phyloP scores from a whole-genome alignment of 2,329 filamentous ascomycete species.

The Talaromyces sp. region DNA sequence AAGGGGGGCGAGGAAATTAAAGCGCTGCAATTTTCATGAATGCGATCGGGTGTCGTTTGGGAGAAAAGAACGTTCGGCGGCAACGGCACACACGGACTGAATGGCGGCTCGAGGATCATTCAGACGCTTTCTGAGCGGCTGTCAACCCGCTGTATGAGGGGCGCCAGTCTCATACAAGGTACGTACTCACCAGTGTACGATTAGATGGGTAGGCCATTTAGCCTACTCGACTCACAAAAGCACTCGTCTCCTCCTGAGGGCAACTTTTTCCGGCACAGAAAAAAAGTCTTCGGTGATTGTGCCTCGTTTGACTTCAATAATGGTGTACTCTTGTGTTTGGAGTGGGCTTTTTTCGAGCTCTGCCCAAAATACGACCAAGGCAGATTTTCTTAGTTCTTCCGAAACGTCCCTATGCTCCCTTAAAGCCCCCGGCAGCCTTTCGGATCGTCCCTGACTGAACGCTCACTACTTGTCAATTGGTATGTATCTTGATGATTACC shows the following conservation, averaged over 20 bases:
- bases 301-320: slow-evolving; percentile 1
- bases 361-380: slow-evolving; percentile 17
- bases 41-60: slow-evolving; percentile 26
- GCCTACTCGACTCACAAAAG: slow-evolving; percentile 10
- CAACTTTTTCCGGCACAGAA: slow-evolving; percentile 5
- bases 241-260: background rate
- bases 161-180: slow-evolving; percentile 25
- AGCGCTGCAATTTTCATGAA: slow-evolving; percentile 27
- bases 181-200: slow-evolving; percentile 32
- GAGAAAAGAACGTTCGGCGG: slow-evolving; percentile 15
- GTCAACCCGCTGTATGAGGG: slow-evolving; percentile 30
- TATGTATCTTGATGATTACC: slow-evolving; percentile 2
- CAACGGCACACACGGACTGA: slow-evolving; percentile 24
- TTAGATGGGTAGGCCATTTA: slow-evolving; percentile 19
- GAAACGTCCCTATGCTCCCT: slow-evolving; percentile 11
- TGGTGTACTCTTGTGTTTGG: slow-evolving; percentile 3
- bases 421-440: slow-evolving; percentile 3
- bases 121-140: slow-evolving; percentile 23
- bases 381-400: slow-evolving; percentile 8
- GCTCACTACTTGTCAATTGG: background rate
- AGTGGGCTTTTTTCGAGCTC: slow-evolving; percentile 12
- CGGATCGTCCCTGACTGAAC: slow-evolving; percentile 5
- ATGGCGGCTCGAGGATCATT: slow-evolving; percentile 29
- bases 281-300: slow-evolving; percentile 5
- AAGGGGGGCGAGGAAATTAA: slow-evolving; percentile 18